Conservation (phyloP, 345 rosid genomes). For the Aethionema arabicum region DNA sequence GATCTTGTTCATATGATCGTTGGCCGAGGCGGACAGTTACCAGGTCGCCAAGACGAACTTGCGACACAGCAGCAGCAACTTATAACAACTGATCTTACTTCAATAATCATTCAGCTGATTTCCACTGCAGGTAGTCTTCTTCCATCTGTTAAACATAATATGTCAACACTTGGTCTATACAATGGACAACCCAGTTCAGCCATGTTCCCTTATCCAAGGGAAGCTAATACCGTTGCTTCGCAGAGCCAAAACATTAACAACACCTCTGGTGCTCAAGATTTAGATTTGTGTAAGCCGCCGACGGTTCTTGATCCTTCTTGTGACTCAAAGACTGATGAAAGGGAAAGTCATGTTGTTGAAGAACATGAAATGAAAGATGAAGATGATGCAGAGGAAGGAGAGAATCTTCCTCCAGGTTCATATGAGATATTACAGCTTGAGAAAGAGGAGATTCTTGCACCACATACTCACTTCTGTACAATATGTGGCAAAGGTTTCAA, state of each 20-base stretch:
- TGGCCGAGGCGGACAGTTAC: constrained; percentile 50
- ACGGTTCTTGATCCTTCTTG: constrained; percentile 41
- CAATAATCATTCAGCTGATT: constrained; percentile 86
- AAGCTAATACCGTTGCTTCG: constrained; percentile 40
- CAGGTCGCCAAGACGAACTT: constrained; percentile 54
- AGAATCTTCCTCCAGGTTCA: constrained; percentile 89
- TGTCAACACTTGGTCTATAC: constrained; percentile 42
- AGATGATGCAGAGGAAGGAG: constrained; percentile 92
- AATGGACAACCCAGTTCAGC: constrained; percentile 54
- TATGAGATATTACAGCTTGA: constrained; percentile 90
- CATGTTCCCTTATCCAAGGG: constrained; percentile 44
- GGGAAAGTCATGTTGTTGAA: constrained; percentile 48
- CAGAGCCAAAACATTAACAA: constrained; percentile 40
- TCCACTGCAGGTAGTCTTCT: constrained; percentile 95
- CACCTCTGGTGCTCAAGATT: constrained; percentile 33
- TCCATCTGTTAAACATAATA: constrained; percentile 74
- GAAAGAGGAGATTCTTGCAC: constrained; percentile 97
- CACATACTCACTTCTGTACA: constrained; percentile 92
- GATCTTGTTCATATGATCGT: constrained; percentile 72
- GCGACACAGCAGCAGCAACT: constrained; percentile 81
- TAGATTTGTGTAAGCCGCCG: constrained; percentile 46
- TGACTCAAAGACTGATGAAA: constrained; percentile 36
- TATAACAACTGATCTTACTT: constrained; percentile 83
- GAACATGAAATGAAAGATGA: constrained; percentile 86
- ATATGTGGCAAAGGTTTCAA: constrained; percentile 99